phyloP scores from a whole-genome alignment of 352 stramenopile genomes.

The Peronospora destructor region DNA sequence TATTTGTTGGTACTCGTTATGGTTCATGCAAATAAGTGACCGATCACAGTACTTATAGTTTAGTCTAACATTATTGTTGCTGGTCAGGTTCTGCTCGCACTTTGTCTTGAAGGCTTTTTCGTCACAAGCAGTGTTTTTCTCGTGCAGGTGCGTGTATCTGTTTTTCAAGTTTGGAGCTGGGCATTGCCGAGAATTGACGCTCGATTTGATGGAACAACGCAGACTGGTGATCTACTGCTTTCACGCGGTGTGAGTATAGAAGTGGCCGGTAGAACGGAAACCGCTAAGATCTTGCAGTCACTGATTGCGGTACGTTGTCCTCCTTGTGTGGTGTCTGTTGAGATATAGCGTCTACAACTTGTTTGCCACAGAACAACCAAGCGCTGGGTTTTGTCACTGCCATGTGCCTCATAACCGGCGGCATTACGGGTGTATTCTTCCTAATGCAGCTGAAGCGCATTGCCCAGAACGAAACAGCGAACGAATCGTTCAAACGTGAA shows the following conservation, averaged over 20 bases:
- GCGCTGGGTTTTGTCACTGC: slow-evolving; percentile 60
- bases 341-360: slow-evolving; percentile 1
- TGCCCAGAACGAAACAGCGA: slow-evolving; percentile 62
- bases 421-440: slow-evolving; percentile 68
- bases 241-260: slow-evolving; percentile 15
- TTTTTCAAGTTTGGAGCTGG: background rate
- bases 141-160: slow-evolving; percentile 26
- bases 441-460: slow-evolving; percentile 72
- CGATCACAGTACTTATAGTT: background rate
- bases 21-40: background rate
- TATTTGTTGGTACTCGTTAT: slow-evolving; percentile 37
- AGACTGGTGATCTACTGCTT: slow-evolving; percentile 38
- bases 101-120: slow-evolving; percentile 46
- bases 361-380: slow-evolving; percentile 43
- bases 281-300: slow-evolving; percentile 40
- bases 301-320: slow-evolving; percentile 38
- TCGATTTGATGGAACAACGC: background rate
- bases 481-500: slow-evolving; percentile 81
- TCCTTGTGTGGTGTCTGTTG: background rate
- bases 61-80: background rate
- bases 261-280: slow-evolving; percentile 20
- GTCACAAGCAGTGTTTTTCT: slow-evolving; percentile 53
- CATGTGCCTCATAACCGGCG: slow-evolving; percentile 46
- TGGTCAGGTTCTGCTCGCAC: slow-evolving; percentile 34
- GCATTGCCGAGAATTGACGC: background rate